These are phyloP conservation scores for Coelastrella sp. DNA, from an alignment of 139 green algal genomes.

Conservation along the genomic window DNA sequence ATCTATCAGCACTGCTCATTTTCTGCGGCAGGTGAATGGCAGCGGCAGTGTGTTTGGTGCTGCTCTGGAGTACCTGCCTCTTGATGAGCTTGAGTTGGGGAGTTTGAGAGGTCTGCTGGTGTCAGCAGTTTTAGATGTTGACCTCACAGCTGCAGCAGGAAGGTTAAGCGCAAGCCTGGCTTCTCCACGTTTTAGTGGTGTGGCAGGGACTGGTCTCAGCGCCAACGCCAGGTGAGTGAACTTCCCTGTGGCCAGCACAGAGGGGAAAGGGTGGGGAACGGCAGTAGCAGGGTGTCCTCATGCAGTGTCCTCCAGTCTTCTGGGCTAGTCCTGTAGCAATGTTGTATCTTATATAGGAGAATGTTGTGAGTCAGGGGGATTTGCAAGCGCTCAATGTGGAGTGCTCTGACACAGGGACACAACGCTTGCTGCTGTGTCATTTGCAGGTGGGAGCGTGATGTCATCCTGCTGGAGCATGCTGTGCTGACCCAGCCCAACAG, in stretches of 20 bases:
- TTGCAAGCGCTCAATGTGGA: no score
- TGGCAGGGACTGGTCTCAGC: conserved; percentile 52
- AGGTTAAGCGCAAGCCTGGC: conserved; percentile 65
- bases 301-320: no score
- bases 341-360: no score
- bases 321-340: no score
- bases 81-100: conserved; percentile 93
- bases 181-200: conserved; percentile 75
- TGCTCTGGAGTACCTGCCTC: conserved; percentile 63
- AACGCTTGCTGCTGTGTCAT: not conserved
- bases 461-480: conserved; percentile 87
- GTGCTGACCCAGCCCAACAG: conserved; percentile 79
- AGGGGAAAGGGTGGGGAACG: no score
- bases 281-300: no score
- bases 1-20: conserved; percentile 38
- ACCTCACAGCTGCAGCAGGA: conserved; percentile 68
- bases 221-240: conserved; percentile 10
- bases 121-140: conserved; percentile 71
- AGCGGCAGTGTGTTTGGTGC: conserved; percentile 32
- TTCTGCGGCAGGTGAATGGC: conserved; percentile 23
- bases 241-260: no score
- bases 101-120: conserved; percentile 82
- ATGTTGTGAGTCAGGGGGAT: no score
- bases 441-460: conserved; percentile 83
- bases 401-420: not conserved